Percentiles rank a stretch among this genome's conserved stretches.
Evolutionary conservation across 768 basidiomycete species (phyloP).

Genomic region (Sporobolomyces roseus): DNA sequence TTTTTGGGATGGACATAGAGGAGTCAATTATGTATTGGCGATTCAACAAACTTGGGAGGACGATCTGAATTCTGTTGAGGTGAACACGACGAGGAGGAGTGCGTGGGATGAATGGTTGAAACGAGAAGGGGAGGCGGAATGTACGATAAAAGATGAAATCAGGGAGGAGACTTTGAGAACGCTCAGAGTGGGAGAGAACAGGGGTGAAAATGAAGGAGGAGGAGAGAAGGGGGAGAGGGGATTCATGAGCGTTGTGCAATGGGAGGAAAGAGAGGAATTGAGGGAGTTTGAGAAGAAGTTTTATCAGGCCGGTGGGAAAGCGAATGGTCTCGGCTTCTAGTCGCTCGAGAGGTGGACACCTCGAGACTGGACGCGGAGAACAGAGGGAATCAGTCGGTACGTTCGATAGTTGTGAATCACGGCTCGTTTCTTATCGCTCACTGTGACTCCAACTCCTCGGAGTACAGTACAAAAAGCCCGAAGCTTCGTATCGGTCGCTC

Average conservation of each 20-base stretch:
- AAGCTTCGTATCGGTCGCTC: too few relatives aligned
- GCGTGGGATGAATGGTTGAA: slow-evolving; percentile 1
- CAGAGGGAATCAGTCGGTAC: too few relatives aligned
- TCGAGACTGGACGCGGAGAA: too few relatives aligned
- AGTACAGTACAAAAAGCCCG: too few relatives aligned
- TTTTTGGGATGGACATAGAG: slow-evolving; percentile 25
- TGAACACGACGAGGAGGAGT: too few relatives aligned
- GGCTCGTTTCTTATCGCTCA: too few relatives aligned
- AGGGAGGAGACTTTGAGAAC: not conserved
- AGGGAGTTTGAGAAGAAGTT: slow-evolving; percentile 31
- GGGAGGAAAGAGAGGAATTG: slow-evolving; percentile 37
- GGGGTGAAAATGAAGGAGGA: not conserved
- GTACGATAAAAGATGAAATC: not conserved
- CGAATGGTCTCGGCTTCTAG: slow-evolving; percentile 35
- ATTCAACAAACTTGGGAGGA: slow-evolving; percentile 17
- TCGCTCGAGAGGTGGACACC: too few relatives aligned
- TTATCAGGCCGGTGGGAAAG: slow-evolving; percentile 34
- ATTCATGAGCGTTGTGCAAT: slow-evolving; percentile 16
- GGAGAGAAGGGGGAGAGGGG: not conserved
- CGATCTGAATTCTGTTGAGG: too few relatives aligned
- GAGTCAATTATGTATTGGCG: slow-evolving; percentile 20
- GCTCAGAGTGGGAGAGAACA: not conserved
- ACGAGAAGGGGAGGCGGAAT: slow-evolving; percentile 3
- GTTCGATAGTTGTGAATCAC: too few relatives aligned
- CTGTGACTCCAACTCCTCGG: too few relatives aligned